Evolutionary conservation across 345 rosid genomes (phyloP).

Genomic region (Boechera stricta): DNA sequence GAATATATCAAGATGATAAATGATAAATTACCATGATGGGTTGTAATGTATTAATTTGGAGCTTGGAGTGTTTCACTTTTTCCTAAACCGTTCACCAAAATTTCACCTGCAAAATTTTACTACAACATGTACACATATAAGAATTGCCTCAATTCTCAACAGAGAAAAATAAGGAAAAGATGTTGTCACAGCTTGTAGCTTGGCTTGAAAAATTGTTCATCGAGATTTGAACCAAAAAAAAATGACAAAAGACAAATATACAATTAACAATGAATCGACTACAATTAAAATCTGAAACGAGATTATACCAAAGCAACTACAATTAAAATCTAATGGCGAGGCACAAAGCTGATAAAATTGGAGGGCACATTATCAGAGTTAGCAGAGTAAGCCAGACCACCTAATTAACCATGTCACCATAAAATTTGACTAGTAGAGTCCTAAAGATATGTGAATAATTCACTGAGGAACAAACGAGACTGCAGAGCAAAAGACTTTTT

Average conservation of each 20-base stretch:
- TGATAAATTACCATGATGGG: constrained; percentile 8
- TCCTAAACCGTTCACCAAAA: constrained; percentile 1
- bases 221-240: neutral
- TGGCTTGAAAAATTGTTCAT: neutral
- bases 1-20: neutral
- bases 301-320: constrained; percentile 1
- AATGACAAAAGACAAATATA: neutral
- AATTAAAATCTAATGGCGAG: neutral
- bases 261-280: too few species aligned
- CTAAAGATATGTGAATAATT: neutral
- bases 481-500: neutral
- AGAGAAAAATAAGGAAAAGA: too few species aligned
- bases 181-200: too few species aligned
- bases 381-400: neutral
- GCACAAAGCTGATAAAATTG: neutral
- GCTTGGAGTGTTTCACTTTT: neutral
- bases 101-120: neutral
- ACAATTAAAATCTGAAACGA: neutral
- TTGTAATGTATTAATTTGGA: neutral
- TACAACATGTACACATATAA: too few species aligned
- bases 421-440: neutral
- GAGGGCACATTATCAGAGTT: neutral
- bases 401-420: neutral
- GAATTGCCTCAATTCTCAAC: too few species aligned
- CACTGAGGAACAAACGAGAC: neutral